Percentiles rank a stretch among this genome's conserved stretches.
Evolutionary conservation across 257 asterid genomes (phyloP).

Genomic region (Fraxinus quadrangulata): DNA sequence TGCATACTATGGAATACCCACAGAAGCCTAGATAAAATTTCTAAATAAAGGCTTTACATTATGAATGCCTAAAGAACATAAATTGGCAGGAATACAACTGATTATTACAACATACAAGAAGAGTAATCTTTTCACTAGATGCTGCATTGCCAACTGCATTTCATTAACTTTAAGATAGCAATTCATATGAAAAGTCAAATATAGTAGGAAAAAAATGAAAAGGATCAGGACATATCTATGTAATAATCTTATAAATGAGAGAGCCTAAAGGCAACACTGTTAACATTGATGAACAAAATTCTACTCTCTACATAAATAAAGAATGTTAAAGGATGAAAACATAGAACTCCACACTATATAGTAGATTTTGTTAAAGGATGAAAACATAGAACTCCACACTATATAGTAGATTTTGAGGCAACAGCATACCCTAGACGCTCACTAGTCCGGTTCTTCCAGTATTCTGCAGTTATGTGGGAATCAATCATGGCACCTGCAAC

Average conservation of each 20-base stretch:
- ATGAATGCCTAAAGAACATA: too few relatives aligned
- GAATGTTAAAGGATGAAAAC: constrained; percentile 10
- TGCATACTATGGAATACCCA: background rate
- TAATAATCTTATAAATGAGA: too few relatives aligned
- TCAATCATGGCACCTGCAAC: constrained; percentile 99
- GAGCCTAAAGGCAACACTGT: too few relatives aligned
- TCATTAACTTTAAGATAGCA: too few relatives aligned
- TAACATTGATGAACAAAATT: too few relatives aligned
- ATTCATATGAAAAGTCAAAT: too few relatives aligned
- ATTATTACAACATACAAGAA: too few relatives aligned
- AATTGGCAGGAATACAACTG: too few relatives aligned
- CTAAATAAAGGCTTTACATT: too few relatives aligned
- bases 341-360: background rate
- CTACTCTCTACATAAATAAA: background rate
- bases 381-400: constrained; percentile 1
- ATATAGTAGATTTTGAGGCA: constrained; percentile 16
- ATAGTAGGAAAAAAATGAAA: too few relatives aligned
- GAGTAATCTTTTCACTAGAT: too few relatives aligned
- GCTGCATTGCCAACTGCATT: too few relatives aligned
- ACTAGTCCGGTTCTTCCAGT: constrained; percentile 85
- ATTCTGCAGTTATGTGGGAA: constrained; percentile 82
- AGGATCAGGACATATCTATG: background rate
- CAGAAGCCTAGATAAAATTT: background rate
- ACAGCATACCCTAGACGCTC: constrained; percentile 66
- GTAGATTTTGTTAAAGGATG: constrained; percentile 15